Evolutionary conservation across 345 rosid species (phyloP).

Genomic region (Mangifera indica): DNA sequence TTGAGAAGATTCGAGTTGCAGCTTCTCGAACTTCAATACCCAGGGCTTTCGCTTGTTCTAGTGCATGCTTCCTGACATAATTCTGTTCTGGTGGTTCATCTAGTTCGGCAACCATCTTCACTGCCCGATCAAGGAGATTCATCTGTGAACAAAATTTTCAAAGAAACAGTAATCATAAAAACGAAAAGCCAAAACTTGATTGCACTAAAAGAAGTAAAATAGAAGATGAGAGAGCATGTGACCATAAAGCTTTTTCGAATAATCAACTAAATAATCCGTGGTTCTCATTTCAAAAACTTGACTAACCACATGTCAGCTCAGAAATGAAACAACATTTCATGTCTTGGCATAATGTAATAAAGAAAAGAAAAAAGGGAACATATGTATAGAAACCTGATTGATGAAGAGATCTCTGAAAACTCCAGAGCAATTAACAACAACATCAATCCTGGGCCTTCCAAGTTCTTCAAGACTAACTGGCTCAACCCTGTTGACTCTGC

Average conservation of each 20-base stretch:
- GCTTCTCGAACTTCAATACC: slow-evolving; percentile 85
- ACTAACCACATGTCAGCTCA: not conserved
- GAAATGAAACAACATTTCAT: not conserved
- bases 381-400: slow-evolving; percentile 62
- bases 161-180: not conserved
- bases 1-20: slow-evolving; percentile 93
- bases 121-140: slow-evolving; percentile 96
- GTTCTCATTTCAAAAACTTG: not conserved
- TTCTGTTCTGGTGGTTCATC: slow-evolving; percentile 88
- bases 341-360: not conserved
- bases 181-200: not conserved
- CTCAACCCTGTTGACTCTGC: slow-evolving; percentile 91
- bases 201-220: not conserved
- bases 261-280: too few relatives aligned
- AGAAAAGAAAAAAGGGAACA: not conserved
- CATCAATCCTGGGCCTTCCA: slow-evolving; percentile 98
- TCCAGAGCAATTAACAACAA: slow-evolving; percentile 97
- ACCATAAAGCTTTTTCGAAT: not conserved
- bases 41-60: slow-evolving; percentile 83
- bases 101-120: slow-evolving; percentile 96
- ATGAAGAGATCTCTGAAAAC: slow-evolving; percentile 97
- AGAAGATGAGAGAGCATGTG: not conserved
- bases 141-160: slow-evolving; percentile 41
- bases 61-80: slow-evolving; percentile 84
- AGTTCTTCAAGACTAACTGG: slow-evolving; percentile 90